Evolutionary conservation across 2,329 filamentous ascomycete genomes (phyloP).

Genomic region (Cryphonectria parasitica): DNA sequence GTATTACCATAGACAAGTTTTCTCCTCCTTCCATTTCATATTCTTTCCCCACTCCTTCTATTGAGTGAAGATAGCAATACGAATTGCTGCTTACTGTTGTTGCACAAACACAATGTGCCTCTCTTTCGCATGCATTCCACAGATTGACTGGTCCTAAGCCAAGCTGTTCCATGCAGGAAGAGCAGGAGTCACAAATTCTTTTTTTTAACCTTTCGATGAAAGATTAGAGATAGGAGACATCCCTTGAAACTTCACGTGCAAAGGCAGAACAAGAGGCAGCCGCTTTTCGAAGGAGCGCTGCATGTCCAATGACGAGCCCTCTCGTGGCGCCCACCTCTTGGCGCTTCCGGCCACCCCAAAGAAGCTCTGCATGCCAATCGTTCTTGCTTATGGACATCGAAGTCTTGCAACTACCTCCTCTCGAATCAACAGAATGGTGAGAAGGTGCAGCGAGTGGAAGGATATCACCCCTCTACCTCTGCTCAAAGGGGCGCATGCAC

Average conservation of each 20-base stretch:
- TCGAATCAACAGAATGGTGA: neutral
- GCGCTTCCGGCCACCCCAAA: conserved; percentile 2
- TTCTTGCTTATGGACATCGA: neutral
- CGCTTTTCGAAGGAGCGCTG: neutral
- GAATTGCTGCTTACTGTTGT: neutral
- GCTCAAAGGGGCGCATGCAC: neutral
- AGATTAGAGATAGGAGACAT: neutral
- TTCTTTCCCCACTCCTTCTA: too few species aligned
- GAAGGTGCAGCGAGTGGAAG: neutral
- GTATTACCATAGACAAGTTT: too few species aligned
- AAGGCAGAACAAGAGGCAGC: neutral
- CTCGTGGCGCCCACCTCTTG: conserved; percentile 5
- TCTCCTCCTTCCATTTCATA: too few species aligned
- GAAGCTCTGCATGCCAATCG: conserved; percentile 8
- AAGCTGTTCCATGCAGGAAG: too few species aligned
- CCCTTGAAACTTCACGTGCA: neutral
- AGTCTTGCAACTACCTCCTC: neutral
- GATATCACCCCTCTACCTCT: neutral
- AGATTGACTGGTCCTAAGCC: too few species aligned
- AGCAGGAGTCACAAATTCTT: neutral
- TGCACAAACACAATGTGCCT: neutral
- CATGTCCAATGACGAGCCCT: neutral
- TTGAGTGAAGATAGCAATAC: neutral
- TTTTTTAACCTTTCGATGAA: neutral
- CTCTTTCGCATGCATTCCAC: too few species aligned